A percentile compares a stretch with the other conserved stretches of the same genome.
Conservation (phyloP, 1,284 basidiomycete genomes). For the Ganoderma boninense region DNA sequence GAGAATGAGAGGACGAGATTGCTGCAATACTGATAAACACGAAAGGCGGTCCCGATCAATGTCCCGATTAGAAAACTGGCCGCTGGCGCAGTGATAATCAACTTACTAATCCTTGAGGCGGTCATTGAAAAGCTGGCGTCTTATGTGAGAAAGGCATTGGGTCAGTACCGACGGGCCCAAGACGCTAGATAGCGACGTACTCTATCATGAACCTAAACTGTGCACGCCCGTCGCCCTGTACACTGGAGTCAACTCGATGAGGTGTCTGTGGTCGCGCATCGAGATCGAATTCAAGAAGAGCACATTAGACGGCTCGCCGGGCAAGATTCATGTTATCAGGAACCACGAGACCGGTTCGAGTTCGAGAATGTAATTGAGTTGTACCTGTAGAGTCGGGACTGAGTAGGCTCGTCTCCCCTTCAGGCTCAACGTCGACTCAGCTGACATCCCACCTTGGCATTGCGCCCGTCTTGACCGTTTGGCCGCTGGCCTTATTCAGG, state of each 20-base stretch:
- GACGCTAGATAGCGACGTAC: background rate
- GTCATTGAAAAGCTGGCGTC: background rate
- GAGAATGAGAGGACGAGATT: background rate
- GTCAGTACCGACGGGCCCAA: background rate
- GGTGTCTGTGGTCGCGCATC: background rate
- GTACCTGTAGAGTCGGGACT: background rate
- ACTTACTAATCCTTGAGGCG: background rate
- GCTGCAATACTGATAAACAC: background rate
- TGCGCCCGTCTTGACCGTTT: background rate
- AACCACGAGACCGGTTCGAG: background rate
- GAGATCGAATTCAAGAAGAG: background rate
- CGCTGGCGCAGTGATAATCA: background rate
- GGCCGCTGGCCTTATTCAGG: background rate
- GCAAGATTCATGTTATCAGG: background rate
- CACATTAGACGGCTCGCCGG: background rate
- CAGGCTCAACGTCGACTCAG: background rate
- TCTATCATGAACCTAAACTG: conserved; percentile 1
- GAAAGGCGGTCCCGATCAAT: background rate
- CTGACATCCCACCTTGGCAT: background rate
- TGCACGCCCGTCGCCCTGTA: background rate
- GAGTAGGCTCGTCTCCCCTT: background rate
- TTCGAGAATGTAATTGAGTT: background rate
- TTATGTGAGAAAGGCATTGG: background rate
- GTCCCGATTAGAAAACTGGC: background rate
- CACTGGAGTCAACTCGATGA: background rate